Percentiles rank a stretch among this genome's conserved stretches.
These are phyloP conservation scores for Phaffia australis DNA, from an alignment of 768 basidiomycete genomes.

Conservation along the genomic window DNA sequence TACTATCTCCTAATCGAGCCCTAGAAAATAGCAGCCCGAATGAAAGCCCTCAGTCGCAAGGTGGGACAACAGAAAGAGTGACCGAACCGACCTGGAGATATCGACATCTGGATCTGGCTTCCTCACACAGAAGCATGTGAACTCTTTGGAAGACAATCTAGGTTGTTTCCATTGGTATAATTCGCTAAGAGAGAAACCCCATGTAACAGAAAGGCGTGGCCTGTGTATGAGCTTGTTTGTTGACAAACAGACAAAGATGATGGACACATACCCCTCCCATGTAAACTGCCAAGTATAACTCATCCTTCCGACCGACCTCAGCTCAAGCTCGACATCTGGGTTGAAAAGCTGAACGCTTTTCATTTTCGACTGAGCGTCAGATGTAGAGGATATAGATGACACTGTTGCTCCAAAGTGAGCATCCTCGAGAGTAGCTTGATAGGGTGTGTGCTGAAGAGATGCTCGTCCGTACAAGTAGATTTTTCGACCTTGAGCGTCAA, in stretches of 20 bases:
- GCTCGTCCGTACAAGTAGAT: too few species aligned
- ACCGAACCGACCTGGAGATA: slow-evolving; percentile 6
- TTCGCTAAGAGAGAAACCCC: not conserved
- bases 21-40: not conserved
- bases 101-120: slow-evolving; percentile 16
- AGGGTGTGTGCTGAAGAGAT: too few species aligned
- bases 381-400: not conserved
- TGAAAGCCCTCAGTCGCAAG: too few species aligned
- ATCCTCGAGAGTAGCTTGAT: slow-evolving; percentile 2
- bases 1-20: slow-evolving; percentile 8
- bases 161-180: slow-evolving; percentile 17
- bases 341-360: slow-evolving; percentile 5
- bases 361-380: not conserved
- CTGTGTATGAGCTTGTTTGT: too few species aligned
- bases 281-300: slow-evolving; percentile 7
- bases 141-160: slow-evolving; percentile 10
- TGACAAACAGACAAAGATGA: not conserved
- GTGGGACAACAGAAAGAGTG: not conserved
- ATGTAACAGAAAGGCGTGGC: too few species aligned
- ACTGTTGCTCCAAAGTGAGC: slow-evolving; percentile 1
- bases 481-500: too few species aligned
- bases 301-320: slow-evolving; percentile 1
- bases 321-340: not conserved
- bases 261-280: slow-evolving; percentile 3
- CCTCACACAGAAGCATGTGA: slow-evolving; percentile 9